Conservation (phyloP, 495 filamentous ascomycete genomes). For the Neurospora hispaniola region DNA sequence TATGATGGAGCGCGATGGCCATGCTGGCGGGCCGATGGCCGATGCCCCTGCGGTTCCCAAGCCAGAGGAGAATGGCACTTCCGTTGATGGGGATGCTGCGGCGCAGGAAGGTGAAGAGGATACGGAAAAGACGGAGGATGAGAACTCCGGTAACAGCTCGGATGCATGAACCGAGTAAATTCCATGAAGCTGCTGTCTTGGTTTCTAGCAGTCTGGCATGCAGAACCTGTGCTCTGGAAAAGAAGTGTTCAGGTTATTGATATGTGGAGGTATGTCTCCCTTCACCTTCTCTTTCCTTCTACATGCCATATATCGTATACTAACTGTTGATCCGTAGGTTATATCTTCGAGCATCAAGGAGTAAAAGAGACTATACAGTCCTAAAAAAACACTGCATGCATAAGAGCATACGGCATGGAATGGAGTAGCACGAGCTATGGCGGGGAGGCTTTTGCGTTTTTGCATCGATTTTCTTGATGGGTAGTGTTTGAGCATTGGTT, state of each 20-base stretch:
- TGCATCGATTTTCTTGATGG: background rate
- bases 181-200: background rate
- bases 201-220: background rate
- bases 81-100: background rate
- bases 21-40: slow-evolving; percentile 17
- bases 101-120: background rate
- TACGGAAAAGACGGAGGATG: background rate
- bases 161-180: background rate
- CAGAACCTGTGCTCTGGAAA: background rate
- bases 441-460: background rate
- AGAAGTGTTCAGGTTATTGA: background rate
- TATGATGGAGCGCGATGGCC: slow-evolving; percentile 30
- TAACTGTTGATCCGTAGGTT: background rate
- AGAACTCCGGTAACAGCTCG: background rate
- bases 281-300: background rate
- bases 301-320: background rate
- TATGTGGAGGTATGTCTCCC: background rate
- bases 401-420: background rate
- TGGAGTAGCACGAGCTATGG: background rate
- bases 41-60: slow-evolving; percentile 1
- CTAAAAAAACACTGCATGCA: background rate
- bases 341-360: background rate
- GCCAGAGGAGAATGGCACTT: background rate
- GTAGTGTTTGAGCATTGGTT: background rate
- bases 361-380: background rate